Percentiles rank a stretch among this genome's conserved stretches.
phyloP scores from a whole-genome alignment of 2,329 filamentous ascomycete species.

The Samsoniella hepiali region DNA sequence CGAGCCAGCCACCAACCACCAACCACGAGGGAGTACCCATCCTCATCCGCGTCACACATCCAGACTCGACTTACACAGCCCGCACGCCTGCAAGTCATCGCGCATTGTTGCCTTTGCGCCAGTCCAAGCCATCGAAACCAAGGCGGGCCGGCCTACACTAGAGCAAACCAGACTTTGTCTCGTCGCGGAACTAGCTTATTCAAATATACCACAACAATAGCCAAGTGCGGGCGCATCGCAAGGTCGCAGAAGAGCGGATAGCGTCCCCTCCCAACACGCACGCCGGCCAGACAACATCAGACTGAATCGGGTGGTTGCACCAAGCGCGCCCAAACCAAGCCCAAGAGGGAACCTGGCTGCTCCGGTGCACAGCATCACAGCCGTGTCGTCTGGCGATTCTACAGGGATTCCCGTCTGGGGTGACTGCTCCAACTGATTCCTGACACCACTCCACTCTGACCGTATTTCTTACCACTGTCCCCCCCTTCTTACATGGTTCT shows the following conservation, averaged over 20 bases:
- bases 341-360: not conserved
- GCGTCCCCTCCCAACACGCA: not conserved
- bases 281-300: not conserved
- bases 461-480: conserved; percentile 14
- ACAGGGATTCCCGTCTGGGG: conserved; percentile 9
- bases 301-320: conserved; percentile 5
- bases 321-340: not conserved
- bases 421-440: conserved; percentile 11
- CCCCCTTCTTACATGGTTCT: not conserved
- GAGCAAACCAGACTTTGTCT: not conserved
- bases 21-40: not conserved
- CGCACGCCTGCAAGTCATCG: conserved; percentile 8
- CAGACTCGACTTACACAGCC: conserved; percentile 14
- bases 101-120: not conserved
- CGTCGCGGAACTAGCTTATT: not conserved
- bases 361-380: conserved; percentile 2
- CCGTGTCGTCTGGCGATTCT: conserved; percentile 7
- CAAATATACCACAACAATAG: not conserved
- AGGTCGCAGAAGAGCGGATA: not conserved
- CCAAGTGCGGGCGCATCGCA: conserved; percentile 11
- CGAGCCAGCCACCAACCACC: not conserved
- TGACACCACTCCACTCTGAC: conserved; percentile 11
- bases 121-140: not conserved
- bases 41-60: not conserved
- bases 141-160: not conserved